Evolutionary conservation across 2,329 filamentous ascomycete genomes (phyloP), one percentile per base, ranked within the genome.

Genomic region (Hymenoscyphus albidus): DNA sequence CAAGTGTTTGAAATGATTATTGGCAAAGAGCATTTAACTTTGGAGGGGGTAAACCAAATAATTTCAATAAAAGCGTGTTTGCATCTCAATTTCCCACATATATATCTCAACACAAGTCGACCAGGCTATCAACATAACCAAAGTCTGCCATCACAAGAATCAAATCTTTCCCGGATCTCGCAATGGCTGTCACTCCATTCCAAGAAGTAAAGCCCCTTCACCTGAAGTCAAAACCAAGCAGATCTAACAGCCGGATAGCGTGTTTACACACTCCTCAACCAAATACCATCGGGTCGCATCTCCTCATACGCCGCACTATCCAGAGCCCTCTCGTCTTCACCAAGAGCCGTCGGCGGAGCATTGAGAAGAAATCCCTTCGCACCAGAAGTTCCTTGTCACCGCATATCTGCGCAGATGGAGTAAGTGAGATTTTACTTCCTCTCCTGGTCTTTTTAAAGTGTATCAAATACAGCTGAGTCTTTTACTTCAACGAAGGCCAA

Each of bases 281-380:
- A 87, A 68, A 86, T 89, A 31, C 87, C 87, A 1, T 67, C 74
- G 6, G 86, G 87, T 12, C 80, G 78, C 61, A 84, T 87, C 70
- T 84, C 84, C 1, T 86, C 85, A 0, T 88, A 89, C 72, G 81
- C 81, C 2, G 80, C 83, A 0, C 77, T 89, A 39, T 82, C 86
- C 0, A 77, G 77, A 42, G 82, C 85, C 16, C 77, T 88, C 10
- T 72, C 76, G 13, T 86, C 85, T n/a, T 86, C 83, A 35, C 84
- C 87, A 1, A 79, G 86, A 57, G 87, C 87, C 1, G 81, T 89
- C 1, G 87, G 87, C 2, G 85, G 84, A 38, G 87, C 86, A 1
- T 79, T 88, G 73, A 78, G 83, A 63, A 65, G 73, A 61, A 89
- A 89, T 70, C 86, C 86, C 0, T 88, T 86, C 70, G 86, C 86